A percentile compares a stretch with the other conserved stretches of the same genome.
phyloP scores from a whole-genome alignment of 2,329 filamentous ascomycete genomes.

The Colletotrichum viniferum region DNA sequence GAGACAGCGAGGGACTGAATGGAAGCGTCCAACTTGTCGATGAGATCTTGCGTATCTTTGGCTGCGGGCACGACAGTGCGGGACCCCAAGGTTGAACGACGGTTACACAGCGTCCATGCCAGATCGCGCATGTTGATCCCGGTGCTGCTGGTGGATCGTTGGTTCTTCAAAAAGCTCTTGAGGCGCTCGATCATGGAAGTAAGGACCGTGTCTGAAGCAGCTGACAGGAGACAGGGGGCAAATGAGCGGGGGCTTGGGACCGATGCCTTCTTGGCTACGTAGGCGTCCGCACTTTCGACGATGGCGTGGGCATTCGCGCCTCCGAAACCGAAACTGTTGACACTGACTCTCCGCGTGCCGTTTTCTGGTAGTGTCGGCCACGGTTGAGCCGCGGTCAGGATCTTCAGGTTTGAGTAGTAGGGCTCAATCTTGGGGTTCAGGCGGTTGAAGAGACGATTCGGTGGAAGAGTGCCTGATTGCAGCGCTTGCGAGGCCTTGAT shows the following conservation, averaged over 20 bases:
- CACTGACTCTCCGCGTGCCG: background rate
- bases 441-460: conserved; percentile 34
- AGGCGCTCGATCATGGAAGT: background rate
- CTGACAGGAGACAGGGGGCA: background rate
- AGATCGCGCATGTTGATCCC: background rate
- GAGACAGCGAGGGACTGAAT: background rate
- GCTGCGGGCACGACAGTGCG: background rate
- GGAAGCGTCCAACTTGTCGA: background rate
- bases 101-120: background rate
- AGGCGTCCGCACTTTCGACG: conserved; percentile 23
- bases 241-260: background rate
- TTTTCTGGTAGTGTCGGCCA: conserved; percentile 19
- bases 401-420: conserved; percentile 23
- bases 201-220: background rate
- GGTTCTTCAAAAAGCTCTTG: background rate
- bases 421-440: conserved; percentile 32
- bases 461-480: conserved; percentile 26
- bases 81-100: background rate
- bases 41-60: background rate
- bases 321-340: conserved; percentile 45
- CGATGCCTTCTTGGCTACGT: background rate
- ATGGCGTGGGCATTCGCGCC: conserved; percentile 49
- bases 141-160: background rate
- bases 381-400: conserved; percentile 1
- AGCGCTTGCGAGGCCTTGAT: conserved; percentile 28